These are phyloP conservation scores for Quercus mongolica DNA, from an alignment of 306 rosid species.

Conservation along the genomic window DNA sequence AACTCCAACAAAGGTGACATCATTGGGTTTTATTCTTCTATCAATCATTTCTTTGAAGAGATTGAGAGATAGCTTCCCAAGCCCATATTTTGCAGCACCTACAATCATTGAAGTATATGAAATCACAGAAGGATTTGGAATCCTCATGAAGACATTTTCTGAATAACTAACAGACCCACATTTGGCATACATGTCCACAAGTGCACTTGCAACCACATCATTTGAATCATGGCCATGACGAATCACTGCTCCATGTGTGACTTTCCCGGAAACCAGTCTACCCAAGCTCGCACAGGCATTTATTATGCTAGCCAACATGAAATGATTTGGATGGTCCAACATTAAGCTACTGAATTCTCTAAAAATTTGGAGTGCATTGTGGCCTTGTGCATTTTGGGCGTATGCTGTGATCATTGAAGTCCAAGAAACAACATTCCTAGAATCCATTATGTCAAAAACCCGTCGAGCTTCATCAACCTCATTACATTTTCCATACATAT, in stretches of 20 bases:
- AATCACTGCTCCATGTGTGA: slow-evolving; percentile 57
- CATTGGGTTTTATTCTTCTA: slow-evolving; percentile 58
- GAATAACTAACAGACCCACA: slow-evolving; percentile 70
- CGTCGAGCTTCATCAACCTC: slow-evolving; percentile 44
- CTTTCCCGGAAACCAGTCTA: slow-evolving; percentile 57
- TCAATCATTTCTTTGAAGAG: slow-evolving; percentile 69
- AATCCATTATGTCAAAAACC: slow-evolving; percentile 57
- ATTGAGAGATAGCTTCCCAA: slow-evolving; percentile 53
- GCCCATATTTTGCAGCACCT: slow-evolving; percentile 84
- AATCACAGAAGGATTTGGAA: slow-evolving; percentile 53
- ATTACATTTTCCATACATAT: slow-evolving; percentile 84
- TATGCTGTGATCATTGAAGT: slow-evolving; percentile 77
- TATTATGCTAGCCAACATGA: slow-evolving; percentile 63
- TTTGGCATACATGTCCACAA: slow-evolving; percentile 92
- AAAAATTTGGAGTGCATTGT: slow-evolving; percentile 46
- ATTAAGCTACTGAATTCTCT: slow-evolving; percentile 43
- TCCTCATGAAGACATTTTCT: slow-evolving; percentile 50
- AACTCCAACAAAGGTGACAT: slow-evolving; percentile 74
- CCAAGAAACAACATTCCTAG: slow-evolving; percentile 76
- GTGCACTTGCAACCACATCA: slow-evolving; percentile 65
- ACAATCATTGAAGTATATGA: slow-evolving; percentile 81
- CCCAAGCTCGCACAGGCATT: slow-evolving; percentile 83
- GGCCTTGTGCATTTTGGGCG: slow-evolving; percentile 68
- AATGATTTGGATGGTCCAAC: slow-evolving; percentile 54
- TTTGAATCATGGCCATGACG: slow-evolving; percentile 45